Base-by-base conservation (phyloP, 345 rosid species). In the Linum tenue region DNA sequence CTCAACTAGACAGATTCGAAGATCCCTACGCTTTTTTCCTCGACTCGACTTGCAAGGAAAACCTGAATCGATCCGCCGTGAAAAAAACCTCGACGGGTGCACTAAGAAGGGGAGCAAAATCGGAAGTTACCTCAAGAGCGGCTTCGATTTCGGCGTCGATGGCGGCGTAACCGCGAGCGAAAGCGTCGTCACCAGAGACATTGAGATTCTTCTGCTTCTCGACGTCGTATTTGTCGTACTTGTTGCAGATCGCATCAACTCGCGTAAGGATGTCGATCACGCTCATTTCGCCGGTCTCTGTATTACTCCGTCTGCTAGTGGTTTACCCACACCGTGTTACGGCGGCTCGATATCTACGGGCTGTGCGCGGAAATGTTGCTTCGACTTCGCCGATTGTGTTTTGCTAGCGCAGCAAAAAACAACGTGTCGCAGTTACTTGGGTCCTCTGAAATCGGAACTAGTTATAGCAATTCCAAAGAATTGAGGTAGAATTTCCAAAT, bases 181-280 rank as follows among this genome's bases (percentile, higher is more conserved):
- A 95, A 39, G 97, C 91, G 75, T 95, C 97, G 56, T 86, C 96
- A 35, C 97, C 96, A 80, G 89, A 69, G 88, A 89, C 75, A 62
- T 88, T 91, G 74, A 79, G 76, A 38, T 91, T 95, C 42, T 80
- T 83, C 73, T 85, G 96, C 82, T 83, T 95, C 9, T 84, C 96
- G 73, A 95, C 73, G 76, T 95, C 96, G 85, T 88, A 95, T 70
- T 77, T 85, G 75, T 94, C 99, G 78, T 86, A 94, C 79, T 85
- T 94, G 72, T 88, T 76, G 83, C 97, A 91, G 87, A 94, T 94
- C 83, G 89, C 69, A 67, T 94, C 97, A 41, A 91, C 97, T 76
- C 95, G 81, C 50, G 96, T 88, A 60, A 91, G 77, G 39, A 94
- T 78, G 79, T 94, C 99, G 87, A 91, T 91, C 61, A 94, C 99